These are phyloP conservation scores for Aspergillus latus DNA, from an alignment of 2,329 filamentous ascomycete species.

Conservation along the genomic window DNA sequence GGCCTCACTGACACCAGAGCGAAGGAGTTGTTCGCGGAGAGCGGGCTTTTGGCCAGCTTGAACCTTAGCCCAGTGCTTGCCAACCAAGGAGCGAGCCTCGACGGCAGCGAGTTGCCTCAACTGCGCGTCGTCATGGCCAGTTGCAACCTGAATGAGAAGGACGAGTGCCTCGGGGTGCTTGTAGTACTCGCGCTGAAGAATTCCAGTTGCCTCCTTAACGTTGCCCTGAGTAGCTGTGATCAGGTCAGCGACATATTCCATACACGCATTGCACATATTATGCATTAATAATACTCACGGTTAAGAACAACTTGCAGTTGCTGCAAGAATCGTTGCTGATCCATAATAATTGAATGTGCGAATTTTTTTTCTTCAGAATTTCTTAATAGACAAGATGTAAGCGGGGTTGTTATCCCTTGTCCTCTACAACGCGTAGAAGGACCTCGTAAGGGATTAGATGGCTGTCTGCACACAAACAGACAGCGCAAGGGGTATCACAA, in stretches of 20 bases:
- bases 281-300: slow-evolving; percentile 59
- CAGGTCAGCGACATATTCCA: slow-evolving; percentile 19
- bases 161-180: slow-evolving; percentile 81
- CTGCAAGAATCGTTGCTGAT: slow-evolving; percentile 79
- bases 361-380: slow-evolving; percentile 4
- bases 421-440: slow-evolving; percentile 16
- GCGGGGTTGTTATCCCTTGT: slow-evolving; percentile 20
- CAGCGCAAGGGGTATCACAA: slow-evolving; percentile 37
- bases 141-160: slow-evolving; percentile 82
- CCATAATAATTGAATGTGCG: slow-evolving; percentile 54
- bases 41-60: slow-evolving; percentile 73
- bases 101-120: slow-evolving; percentile 89
- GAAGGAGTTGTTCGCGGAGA: slow-evolving; percentile 78
- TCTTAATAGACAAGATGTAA: slow-evolving; percentile 4
- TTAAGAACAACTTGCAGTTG: slow-evolving; percentile 85
- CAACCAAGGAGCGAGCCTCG: slow-evolving; percentile 77
- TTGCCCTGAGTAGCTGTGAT: slow-evolving; percentile 76
- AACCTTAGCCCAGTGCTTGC: slow-evolving; percentile 81
- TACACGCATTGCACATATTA: not conserved
- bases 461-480: slow-evolving; percentile 34
- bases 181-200: slow-evolving; percentile 93
- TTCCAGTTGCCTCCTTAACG: slow-evolving; percentile 85
- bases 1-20: slow-evolving; percentile 78
- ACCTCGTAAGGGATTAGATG: slow-evolving; percentile 24
- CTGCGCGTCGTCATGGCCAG: slow-evolving; percentile 68